Percentiles rank a stretch among this genome's conserved stretches.
These are phyloP conservation scores for Acacia confusa DNA, from an alignment of 306 rosid genomes.

Conservation along the genomic window DNA sequence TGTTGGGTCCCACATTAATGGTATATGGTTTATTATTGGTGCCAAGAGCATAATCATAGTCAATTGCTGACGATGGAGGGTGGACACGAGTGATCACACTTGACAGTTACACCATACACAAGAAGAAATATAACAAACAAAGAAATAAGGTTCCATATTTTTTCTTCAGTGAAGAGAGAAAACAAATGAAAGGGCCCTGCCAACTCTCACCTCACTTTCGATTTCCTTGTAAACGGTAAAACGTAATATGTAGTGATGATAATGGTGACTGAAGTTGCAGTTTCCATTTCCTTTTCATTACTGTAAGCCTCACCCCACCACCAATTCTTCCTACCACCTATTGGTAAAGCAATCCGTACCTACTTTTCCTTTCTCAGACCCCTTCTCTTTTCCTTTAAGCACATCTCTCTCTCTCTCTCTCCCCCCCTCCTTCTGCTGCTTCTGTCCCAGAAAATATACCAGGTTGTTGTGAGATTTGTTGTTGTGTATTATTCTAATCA, in stretches of 20 bases:
- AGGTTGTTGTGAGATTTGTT: constrained; percentile 47
- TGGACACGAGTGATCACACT: constrained; percentile 17
- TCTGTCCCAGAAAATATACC: constrained; percentile 10
- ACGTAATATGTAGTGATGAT: constrained; percentile 3
- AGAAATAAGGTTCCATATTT: background rate
- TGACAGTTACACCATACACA: constrained; percentile 37
- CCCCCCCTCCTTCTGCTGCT: too few relatives aligned
- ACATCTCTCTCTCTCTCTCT: constrained; percentile 33
- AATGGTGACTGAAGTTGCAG: constrained; percentile 31
- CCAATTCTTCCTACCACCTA: constrained; percentile 32
- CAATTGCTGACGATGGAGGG: constrained; percentile 38
- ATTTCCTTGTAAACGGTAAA: constrained; percentile 20
- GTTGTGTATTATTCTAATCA: constrained; percentile 44
- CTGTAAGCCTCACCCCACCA: constrained; percentile 29
- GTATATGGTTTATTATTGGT: constrained; percentile 5
- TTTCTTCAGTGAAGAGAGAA: constrained; percentile 5
- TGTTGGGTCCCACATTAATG: constrained; percentile 20
- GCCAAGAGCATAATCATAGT: constrained; percentile 27
- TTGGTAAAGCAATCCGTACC: constrained; percentile 41
- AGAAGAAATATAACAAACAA: background rate
- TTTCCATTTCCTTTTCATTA: constrained; percentile 69
- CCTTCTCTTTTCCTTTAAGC: constrained; percentile 73
- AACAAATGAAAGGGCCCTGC: constrained; percentile 47
- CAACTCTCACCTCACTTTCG: constrained; percentile 44
- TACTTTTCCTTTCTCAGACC: constrained; percentile 45